Base-by-base conservation (phyloP, 495 filamentous ascomycete species). In the Alectoria sarmentosa region DNA sequence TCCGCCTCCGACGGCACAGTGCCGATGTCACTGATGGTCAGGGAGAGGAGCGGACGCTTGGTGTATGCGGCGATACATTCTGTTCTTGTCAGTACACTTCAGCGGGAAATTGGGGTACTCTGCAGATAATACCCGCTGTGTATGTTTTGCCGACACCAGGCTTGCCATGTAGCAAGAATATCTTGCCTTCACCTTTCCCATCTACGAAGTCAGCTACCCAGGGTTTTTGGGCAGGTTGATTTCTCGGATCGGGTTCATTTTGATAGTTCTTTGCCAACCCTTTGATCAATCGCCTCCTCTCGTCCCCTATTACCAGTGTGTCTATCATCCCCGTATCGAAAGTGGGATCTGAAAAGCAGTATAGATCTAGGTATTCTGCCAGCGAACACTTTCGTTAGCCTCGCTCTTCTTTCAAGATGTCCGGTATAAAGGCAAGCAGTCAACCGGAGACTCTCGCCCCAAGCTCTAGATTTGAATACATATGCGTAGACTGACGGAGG, bases 71-170 rank as follows among this genome's bases (percentile, higher is more conserved):
- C 69, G 23, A 73, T 64, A 30, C 65, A 70, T 63, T 73, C 69
- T 65, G 44, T 23, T 21, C 46, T 37, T 41, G 62, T 48, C 54
- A 39, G 30, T 14, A 61, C 48, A 38, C 10, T 41, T 60, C 54
- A 28, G 28, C 3, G 9, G 49, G 4, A 42, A 6, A 52, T n/a
- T 28, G 32, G 54, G 49, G n/a, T 32, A 28, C 55, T 38, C 32
- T 58, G 55, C 26, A 38, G 2, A 5, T 4, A 30, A 26, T 59
- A 68, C 66, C 66, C 17, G 65, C 67, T 58, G 70, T 72, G 38
- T 63, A 67, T 10, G 71, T 73, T 49, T 72, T 72, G 14, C 71
- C 71, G n/a, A 70, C 70, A 5, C 71, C 71, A 30, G 71, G 71
- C 21, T 56, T 44, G 10, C 73, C 73, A 63, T 74, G 72, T 8